Evolutionary conservation across 1,139 yeast species (phyloP).

Genomic region (Yamadazyma blattariae): DNA sequence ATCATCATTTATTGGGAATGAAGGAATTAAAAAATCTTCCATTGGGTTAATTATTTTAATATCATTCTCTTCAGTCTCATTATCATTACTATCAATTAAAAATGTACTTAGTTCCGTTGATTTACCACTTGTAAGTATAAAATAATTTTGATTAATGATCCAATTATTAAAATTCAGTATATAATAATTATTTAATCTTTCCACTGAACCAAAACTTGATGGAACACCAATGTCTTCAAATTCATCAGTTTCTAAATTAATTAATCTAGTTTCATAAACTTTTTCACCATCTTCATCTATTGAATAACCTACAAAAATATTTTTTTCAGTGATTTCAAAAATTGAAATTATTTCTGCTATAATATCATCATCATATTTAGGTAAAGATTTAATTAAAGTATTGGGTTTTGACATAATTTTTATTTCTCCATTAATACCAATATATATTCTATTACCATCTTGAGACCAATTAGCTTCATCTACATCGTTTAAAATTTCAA

Average conservation of each 20-base stretch:
- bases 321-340: conserved; percentile 1
- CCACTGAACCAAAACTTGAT: conserved; percentile 55
- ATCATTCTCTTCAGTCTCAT: too few relatives aligned
- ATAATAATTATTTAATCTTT: conserved; percentile 51
- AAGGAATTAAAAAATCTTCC: conserved; percentile 71
- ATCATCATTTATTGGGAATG: conserved; percentile 64
- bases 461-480: conserved; percentile 4
- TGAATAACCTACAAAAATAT: conserved; percentile 15
- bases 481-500: neutral
- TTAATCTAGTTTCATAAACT: conserved; percentile 8
- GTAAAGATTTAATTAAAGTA: neutral
- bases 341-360: conserved; percentile 4
- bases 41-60: conserved; percentile 34
- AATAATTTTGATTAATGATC: conserved; percentile 26
- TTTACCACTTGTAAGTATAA: conserved; percentile 55
- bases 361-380: neutral
- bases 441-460: conserved; percentile 4
- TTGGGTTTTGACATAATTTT: conserved; percentile 1
- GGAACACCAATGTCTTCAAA: conserved; percentile 47
- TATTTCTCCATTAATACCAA: conserved; percentile 2
- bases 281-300: conserved; percentile 11
- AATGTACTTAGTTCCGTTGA: conserved; percentile 58
- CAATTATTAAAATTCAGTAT: conserved; percentile 41
- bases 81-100: conserved; percentile 16
- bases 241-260: conserved; percentile 2